phyloP scores from a whole-genome alignment of 169 alveolate species.

The Plasmodium reichenowi region DNA sequence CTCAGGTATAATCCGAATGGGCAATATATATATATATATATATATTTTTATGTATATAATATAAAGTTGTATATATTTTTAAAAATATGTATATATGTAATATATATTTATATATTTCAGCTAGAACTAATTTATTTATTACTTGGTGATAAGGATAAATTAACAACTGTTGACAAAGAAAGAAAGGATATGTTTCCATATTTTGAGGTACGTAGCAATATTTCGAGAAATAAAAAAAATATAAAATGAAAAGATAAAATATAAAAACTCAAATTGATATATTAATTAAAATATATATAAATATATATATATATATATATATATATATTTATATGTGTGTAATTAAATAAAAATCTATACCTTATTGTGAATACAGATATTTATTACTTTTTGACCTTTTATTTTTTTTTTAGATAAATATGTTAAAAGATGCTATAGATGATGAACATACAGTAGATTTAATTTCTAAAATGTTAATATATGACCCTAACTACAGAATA shows the following conservation, averaged over 20 bases:
- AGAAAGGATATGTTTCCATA: constrained; percentile 62
- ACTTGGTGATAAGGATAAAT: constrained; percentile 57
- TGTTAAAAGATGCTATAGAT: constrained; percentile 19
- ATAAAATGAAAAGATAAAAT: background rate
- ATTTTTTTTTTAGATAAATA: constrained; percentile 34
- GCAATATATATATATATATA: background rate
- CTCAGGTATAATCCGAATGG: constrained; percentile 32
- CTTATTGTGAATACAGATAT: no score
- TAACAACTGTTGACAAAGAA: constrained; percentile 24
- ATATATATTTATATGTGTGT: background rate
- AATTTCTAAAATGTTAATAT: constrained; percentile 60
- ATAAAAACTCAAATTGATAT: background rate
- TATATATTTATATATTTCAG: constrained; percentile 5
- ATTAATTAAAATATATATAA: background rate
- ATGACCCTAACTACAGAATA: constrained; percentile 64
- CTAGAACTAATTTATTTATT: constrained; percentile 44
- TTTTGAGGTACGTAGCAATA: constrained; percentile 42
- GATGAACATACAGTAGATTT: constrained; percentile 51
- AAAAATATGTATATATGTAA: constrained; percentile 1
- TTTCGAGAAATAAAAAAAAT: background rate
- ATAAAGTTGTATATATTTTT: background rate
- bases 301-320: background rate
- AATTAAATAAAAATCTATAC: background rate
- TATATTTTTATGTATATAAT: background rate
- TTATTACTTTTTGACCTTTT: background rate